Evolutionary conservation across 306 rosid genomes (phyloP).

Genomic region (Abrus precatorius): DNA sequence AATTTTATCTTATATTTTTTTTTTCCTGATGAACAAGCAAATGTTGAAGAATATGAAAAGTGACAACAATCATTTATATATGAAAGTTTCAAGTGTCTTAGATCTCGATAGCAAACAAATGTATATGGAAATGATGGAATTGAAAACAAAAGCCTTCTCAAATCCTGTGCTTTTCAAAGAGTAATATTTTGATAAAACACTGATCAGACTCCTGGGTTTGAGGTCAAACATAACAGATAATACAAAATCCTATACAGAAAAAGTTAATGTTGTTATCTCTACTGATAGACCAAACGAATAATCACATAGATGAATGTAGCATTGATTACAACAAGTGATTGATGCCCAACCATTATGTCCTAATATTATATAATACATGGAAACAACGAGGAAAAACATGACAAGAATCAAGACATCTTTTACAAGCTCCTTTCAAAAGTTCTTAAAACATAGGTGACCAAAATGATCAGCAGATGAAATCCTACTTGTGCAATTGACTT

Average conservation of each 20-base stretch:
- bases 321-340: not conserved
- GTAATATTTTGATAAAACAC: not conserved
- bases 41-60: not conserved
- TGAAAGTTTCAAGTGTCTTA: not conserved
- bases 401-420: not conserved
- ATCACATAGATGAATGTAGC: not conserved
- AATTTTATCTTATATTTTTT: no score
- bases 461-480: conserved; percentile 11
- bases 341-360: not conserved
- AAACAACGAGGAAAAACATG: not conserved
- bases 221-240: not conserved
- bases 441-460: not conserved
- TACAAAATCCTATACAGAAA: not conserved
- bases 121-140: not conserved
- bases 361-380: not conserved
- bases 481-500: not conserved
- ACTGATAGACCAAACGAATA: not conserved
- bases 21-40: not conserved
- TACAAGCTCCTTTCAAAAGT: not conserved
- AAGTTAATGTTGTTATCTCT: not conserved
- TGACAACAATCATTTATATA: not conserved
- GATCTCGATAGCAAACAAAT: not conserved
- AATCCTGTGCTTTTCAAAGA: not conserved
- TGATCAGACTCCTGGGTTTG: not conserved
- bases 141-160: not conserved